These are phyloP conservation scores for Barbarea vulgaris DNA, from an alignment of 345 rosid genomes.

Conservation along the genomic window DNA sequence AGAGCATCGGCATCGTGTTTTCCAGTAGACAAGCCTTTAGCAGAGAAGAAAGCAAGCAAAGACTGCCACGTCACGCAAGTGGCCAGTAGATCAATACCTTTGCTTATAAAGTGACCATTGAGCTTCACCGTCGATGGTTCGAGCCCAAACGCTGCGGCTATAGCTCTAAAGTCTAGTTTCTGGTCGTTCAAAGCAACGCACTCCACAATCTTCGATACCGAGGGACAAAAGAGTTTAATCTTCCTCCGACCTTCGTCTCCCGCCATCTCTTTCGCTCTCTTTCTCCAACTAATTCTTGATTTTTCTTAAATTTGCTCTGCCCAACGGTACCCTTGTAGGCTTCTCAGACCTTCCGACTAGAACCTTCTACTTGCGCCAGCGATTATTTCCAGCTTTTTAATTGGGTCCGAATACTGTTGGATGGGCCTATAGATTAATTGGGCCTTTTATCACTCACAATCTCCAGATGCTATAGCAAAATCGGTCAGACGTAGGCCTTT, in stretches of 20 bases:
- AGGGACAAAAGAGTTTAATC: slow-evolving; percentile 67
- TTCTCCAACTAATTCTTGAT: slow-evolving; percentile 6
- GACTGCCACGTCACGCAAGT: slow-evolving; percentile 82
- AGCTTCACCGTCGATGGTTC: slow-evolving; percentile 75
- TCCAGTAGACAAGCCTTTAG: slow-evolving; percentile 80
- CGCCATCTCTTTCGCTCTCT: slow-evolving; percentile 26
- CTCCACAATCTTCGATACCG: slow-evolving; percentile 47
- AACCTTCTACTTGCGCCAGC: slow-evolving; percentile 15
- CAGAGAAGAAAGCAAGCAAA: slow-evolving; percentile 70
- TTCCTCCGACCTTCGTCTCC: slow-evolving; percentile 39
- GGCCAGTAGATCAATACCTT: slow-evolving; percentile 66
- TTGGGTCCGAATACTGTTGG: background rate
- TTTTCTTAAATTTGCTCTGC: slow-evolving; percentile 7
- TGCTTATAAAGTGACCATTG: slow-evolving; percentile 83
- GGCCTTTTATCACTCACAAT: background rate
- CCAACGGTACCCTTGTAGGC: slow-evolving; percentile 23
- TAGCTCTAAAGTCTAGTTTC: slow-evolving; percentile 67
- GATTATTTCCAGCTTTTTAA: background rate
- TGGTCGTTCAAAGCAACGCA: slow-evolving; percentile 55
- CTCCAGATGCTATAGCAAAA: background rate
- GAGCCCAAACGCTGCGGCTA: slow-evolving; percentile 67
- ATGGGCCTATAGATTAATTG: background rate
- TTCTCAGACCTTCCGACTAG: slow-evolving; percentile 12
- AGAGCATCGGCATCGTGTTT: slow-evolving; percentile 50
- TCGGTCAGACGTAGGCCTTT: background rate